These are phyloP conservation scores for Dictyostelium capitatum DNA, from an alignment of 78 protist genomes.

Conservation along the genomic window DNA sequence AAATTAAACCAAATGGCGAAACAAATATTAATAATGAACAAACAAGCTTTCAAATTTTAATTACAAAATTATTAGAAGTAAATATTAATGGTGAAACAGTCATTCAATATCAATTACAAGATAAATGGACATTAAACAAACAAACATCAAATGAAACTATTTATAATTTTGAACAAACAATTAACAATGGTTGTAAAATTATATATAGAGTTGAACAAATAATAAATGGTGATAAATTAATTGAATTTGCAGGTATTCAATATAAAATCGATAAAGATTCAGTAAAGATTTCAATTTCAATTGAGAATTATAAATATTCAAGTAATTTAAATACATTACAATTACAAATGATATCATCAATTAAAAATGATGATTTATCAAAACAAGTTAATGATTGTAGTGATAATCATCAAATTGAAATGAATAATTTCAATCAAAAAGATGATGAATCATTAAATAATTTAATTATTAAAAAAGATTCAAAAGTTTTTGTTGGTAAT, in stretches of 20 bases:
- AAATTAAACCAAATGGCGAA: neutral
- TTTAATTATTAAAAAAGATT: neutral
- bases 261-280: neutral
- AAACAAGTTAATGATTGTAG: neutral
- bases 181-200: neutral
- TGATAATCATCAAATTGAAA: neutral
- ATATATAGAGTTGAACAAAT: neutral
- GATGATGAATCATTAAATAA: neutral
- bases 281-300: neutral
- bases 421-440: neutral
- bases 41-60: neutral
- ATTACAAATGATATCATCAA: neutral
- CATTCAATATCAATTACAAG: neutral
- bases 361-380: neutral
- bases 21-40: neutral
- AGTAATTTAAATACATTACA: slow-evolving; percentile 2
- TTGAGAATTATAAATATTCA: neutral
- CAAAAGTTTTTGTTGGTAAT: neutral
- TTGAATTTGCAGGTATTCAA: neutral
- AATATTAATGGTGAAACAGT: neutral
- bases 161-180: neutral
- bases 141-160: too few species aligned
- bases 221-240: too few species aligned
- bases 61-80: neutral
- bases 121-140: neutral